Base-by-base conservation (phyloP, 495 filamentous ascomycete species). In the Podospora anserina region DNA sequence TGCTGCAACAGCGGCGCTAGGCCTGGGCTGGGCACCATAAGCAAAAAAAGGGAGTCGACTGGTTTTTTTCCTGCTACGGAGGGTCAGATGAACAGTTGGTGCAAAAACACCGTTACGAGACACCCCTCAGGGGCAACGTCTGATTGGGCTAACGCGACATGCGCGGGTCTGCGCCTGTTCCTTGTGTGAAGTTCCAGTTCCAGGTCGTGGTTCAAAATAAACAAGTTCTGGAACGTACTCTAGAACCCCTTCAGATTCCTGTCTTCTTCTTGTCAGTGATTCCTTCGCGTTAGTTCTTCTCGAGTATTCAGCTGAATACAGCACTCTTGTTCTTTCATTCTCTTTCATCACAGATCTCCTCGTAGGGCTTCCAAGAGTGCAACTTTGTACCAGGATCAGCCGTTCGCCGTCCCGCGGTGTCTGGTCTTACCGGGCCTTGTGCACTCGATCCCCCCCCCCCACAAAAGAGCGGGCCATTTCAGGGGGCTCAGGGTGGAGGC, bases 201-300 rank as follows among this genome's bases (percentile, higher is more conserved):
- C 68, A 57, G 32, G 71, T 63, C 59, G 61, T 68, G 65, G 69
- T 74, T 72, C 74, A 75, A 72, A 76, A 76, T 63, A 76, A 76
- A 77, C 75, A 75, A 72, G 68, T 61, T 66, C 63, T 76, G 70
- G 75, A 72, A 76, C 68, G 70, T 70, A 72, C 44, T 23, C 23
- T 23, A 32, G 7, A 32, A 32, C 63, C 27, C 18, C 19, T 62
- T 44, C 19, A 28, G 20, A 26, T 44, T 30, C 28, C 16, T 44
- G 60, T 66, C 61, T 62, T 56, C 27, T 65, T 56, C 13, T 3
- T 65, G 7, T 55, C 7, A 49, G 39, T 49, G 39, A 49, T 49
- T 32, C 0, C n/a, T 23, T 19, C 63, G 49, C 20, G n/a, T 56
- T 44, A 20, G 53, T 5, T 34, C 9, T 44, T 19, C 20, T 64